phyloP scores from a whole-genome alignment of 2,329 filamentous ascomycete genomes.

The Neonectria neomacrospora region DNA sequence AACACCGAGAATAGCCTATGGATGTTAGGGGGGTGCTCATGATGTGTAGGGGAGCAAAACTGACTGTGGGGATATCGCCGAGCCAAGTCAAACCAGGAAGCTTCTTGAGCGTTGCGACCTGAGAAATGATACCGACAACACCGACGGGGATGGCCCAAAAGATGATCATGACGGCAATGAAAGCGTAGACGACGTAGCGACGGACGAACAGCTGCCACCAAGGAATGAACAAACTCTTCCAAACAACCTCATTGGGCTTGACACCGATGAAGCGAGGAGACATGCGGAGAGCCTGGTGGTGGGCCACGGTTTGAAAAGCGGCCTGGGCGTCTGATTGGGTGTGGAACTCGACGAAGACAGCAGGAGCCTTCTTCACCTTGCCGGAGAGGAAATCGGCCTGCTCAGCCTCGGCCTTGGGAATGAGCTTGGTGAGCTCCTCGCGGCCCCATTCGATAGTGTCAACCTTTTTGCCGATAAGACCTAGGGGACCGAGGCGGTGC shows the following conservation, averaged over 20 bases:
- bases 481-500: conserved; percentile 72
- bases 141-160: conserved; percentile 86
- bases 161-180: conserved; percentile 78
- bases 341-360: conserved; percentile 94
- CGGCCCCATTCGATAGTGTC: conserved; percentile 91
- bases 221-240: conserved; percentile 75
- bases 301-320: conserved; percentile 84
- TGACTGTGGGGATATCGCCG: conserved; percentile 69
- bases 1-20: conserved; percentile 72
- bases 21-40: conserved; percentile 10
- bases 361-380: conserved; percentile 71
- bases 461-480: conserved; percentile 73
- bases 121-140: conserved; percentile 85
- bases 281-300: conserved; percentile 86
- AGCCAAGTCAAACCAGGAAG: conserved; percentile 81
- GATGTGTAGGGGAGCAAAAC: conserved; percentile 7
- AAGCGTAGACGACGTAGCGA: conserved; percentile 69
- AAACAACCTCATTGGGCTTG: conserved; percentile 83
- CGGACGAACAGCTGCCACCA: conserved; percentile 84
- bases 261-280: conserved; percentile 86
- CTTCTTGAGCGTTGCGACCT: conserved; percentile 76
- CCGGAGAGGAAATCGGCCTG: conserved; percentile 72
- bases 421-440: conserved; percentile 63
- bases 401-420: conserved; percentile 72
- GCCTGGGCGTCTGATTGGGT: conserved; percentile 84